phyloP scores from a whole-genome alignment of 2,329 filamentous ascomycete genomes.

The Bipolaris cookei region DNA sequence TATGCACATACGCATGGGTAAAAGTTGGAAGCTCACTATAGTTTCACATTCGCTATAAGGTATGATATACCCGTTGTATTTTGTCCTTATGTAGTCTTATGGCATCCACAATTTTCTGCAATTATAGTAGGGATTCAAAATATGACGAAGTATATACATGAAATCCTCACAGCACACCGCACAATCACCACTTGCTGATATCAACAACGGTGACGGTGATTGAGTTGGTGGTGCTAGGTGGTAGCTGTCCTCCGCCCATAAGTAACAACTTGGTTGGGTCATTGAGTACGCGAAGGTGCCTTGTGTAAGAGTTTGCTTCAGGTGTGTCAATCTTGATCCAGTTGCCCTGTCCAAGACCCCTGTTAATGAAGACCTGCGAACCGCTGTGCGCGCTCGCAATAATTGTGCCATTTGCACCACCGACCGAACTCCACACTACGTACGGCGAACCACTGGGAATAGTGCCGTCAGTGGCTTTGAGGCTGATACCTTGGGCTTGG shows the following conservation, averaged over 20 bases:
- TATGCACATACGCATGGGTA: not conserved
- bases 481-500: constrained; percentile 48
- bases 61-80: not conserved
- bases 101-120: not conserved
- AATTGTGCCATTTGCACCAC: constrained; percentile 59
- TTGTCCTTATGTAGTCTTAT: not conserved
- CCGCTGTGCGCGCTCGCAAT: constrained; percentile 54
- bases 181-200: constrained; percentile 28
- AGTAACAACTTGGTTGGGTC: constrained; percentile 51
- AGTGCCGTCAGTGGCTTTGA: constrained; percentile 55
- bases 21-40: not conserved
- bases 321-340: constrained; percentile 56
- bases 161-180: not conserved
- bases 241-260: constrained; percentile 50
- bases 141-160: not conserved
- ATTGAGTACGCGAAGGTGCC: constrained; percentile 54
- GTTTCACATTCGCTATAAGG: not conserved
- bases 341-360: constrained; percentile 51
- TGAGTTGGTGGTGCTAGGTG: constrained; percentile 42
- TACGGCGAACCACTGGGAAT: constrained; percentile 58
- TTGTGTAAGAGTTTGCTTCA: constrained; percentile 54
- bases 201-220: constrained; percentile 43
- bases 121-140: not conserved
- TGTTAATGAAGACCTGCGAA: constrained; percentile 57
- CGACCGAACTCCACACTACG: constrained; percentile 58